These are phyloP conservation scores for Corinectria fuckeliana DNA, from an alignment of 2,329 filamentous ascomycete species.

Conservation along the genomic window DNA sequence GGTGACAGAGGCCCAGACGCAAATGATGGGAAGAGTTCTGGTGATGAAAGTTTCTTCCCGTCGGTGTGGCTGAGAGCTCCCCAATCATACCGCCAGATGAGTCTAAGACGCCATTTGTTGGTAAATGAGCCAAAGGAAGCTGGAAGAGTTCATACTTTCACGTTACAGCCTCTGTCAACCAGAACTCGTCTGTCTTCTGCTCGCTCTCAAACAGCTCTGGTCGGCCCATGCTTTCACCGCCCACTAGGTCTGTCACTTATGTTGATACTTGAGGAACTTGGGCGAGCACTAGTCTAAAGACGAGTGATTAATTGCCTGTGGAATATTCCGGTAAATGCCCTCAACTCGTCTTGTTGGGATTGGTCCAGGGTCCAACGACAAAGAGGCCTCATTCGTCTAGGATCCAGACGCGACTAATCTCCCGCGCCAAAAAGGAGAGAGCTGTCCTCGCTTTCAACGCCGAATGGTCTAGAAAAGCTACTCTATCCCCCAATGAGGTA, in stretches of 20 bases:
- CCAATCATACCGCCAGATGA: slow-evolving; percentile 1
- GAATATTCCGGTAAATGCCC: slow-evolving; percentile 12
- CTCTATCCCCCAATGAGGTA: not conserved
- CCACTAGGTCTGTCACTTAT: slow-evolving; percentile 10
- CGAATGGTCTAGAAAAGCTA: not conserved
- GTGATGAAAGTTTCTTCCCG: not conserved
- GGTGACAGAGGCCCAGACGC: no score
- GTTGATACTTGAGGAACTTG: not conserved
- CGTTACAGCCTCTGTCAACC: not conserved
- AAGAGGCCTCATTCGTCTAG: not conserved
- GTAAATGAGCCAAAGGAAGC: not conserved
- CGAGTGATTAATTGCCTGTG: slow-evolving; percentile 15
- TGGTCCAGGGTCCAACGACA: slow-evolving; percentile 1
- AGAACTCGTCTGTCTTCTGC: not conserved
- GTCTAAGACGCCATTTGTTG: slow-evolving; percentile 4
- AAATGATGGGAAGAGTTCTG: no score
- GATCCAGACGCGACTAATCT: not conserved
- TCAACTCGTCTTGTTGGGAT: slow-evolving; percentile 10
- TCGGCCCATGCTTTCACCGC: slow-evolving; percentile 1
- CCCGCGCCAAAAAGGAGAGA: slow-evolving; percentile 1
- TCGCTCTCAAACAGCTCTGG: not conserved
- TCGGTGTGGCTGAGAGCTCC: not conserved
- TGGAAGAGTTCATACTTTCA: slow-evolving; percentile 5
- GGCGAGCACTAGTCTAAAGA: slow-evolving; percentile 2
- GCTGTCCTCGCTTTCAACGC: not conserved